phyloP scores from a whole-genome alignment of 345 rosid species.

The Sonneratia caseolaris region DNA sequence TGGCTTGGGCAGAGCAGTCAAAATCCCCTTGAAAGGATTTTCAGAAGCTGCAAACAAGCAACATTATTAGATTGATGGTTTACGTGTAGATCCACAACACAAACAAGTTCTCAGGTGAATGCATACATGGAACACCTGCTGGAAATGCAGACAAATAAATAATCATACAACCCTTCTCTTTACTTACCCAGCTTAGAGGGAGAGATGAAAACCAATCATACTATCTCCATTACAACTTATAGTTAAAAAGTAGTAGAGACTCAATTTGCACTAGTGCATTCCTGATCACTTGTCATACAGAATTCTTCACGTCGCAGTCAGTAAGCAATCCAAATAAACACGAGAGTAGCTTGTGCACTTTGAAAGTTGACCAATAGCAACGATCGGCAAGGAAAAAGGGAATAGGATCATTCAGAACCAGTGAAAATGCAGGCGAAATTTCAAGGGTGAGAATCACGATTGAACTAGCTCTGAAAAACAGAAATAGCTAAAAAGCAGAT shows the following conservation, averaged over 20 bases:
- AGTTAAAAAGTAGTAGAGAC: not conserved
- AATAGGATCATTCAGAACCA: not conserved
- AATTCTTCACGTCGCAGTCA: not conserved
- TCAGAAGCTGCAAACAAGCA: constrained; percentile 57
- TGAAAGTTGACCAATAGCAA: not conserved
- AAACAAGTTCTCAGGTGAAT: not conserved
- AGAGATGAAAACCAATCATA: not conserved
- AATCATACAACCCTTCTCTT: not conserved
- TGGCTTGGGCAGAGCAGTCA: constrained; percentile 85
- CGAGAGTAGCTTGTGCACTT: not conserved
- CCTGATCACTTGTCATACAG: not conserved
- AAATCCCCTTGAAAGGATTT: constrained; percentile 65
- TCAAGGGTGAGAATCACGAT: not conserved
- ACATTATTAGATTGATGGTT: not conserved
- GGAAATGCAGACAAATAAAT: not conserved
- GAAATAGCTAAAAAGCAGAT: too few species aligned
- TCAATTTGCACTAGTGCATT: not conserved
- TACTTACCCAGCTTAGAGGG: not conserved
- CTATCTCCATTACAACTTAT: not conserved
- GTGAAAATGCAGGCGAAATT: not conserved
- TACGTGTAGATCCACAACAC: not conserved
- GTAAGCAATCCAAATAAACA: not conserved
- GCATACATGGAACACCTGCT: not conserved
- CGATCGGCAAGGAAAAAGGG: not conserved
- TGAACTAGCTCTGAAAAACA: not conserved